Evolutionary conservation across 768 basidiomycete genomes (phyloP), one percentile per base, ranked within the genome.

Genomic region (Trametes meyenii): DNA sequence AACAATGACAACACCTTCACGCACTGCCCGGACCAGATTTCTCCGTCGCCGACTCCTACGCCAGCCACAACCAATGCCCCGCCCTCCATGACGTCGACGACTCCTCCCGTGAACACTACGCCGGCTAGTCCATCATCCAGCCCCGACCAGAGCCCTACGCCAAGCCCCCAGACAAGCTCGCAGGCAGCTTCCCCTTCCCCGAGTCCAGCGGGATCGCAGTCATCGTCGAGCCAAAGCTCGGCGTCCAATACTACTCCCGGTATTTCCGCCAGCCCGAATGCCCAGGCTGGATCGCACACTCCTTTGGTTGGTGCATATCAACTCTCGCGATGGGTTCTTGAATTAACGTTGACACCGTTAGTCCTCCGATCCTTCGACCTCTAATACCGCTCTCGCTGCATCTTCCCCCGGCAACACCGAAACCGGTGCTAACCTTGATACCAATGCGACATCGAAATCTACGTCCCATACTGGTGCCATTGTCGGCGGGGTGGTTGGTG

Each of bases 1-100:
- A 60, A 65, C 33, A 63, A 63, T 19, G 69, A 70, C 66, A 70
- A 74, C 49, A 71, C 71, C 0, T 74, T 72, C 55, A 71, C 70
- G 14, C 67, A 70, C 48, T 74, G 73, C 53, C 54, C 65, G 0
- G 45, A 66, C 40, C 57, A 61, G 14, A 49, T 49, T 1, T 55
- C 60, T 1, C 40, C 52, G 14, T 23, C 44, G 4, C 23, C 36
- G 12, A 39, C 59, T 3, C 7, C 60, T 19, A 55, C 51, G 12
- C 17, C 29, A 6, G 5, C 43, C 14, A 16, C 33, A 2, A 54
- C 29, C 14, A 33, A 33, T 33, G 29, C 29, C 29, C 29, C 29
- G 3, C 29, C 29, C 8, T 8, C 29, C 29, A 23, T 1, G 12
- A 49, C 53, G 44, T 38, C 36, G 19, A 19, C 50, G 3, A 33